Base-by-base conservation (phyloP, 345 rosid species). In the Aquilaria yunnanensis region DNA sequence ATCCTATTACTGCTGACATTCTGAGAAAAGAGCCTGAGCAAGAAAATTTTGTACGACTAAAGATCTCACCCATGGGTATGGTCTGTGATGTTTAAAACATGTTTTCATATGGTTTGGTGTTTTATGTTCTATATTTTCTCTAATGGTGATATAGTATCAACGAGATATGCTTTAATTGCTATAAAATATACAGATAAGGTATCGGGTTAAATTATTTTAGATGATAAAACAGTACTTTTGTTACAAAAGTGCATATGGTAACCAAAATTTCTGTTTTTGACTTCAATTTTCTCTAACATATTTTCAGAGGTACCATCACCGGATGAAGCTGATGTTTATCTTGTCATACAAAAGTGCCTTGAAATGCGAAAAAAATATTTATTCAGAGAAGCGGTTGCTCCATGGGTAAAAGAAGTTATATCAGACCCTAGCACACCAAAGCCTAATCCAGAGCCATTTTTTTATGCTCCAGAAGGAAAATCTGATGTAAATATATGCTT, bases 1-100 rank as follows among this genome's bases (percentile, higher is more conserved):
- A 95, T 80, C 99, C 98, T 66, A 84, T 95, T 72, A 92, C 99
- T 1, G 99, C 99, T 68, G 99, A 95, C 72, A 89, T 95, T 79
- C 78, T 95, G 48, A 86, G 99, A 80, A 95, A 83, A 76, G 99
- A 89, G 76, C 98, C 98, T 3, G 99, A 95, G 82, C 98, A 95
- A 0, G 99, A 91, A 71, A 89, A 85, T 51, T 95, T 95, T 79
- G 90, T 84, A 32, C 92, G 89, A 53, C 98, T 95, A 61, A 80
- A 68, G 60, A 83, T 95, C 65, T 68, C 67, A 61, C 99, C 96
- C 30, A 75, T 32, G 70, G 96, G 94, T 89, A 82, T 66, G 64
- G 46, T 14, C 60, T 68, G 14, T 48, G 43, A 37, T 9, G 47
- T 29, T 1, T 34, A 46, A 5, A 23, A 4, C 45, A 14, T 56